Percentiles rank a stretch among this genome's conserved stretches.
These are phyloP conservation scores for Miscanthus lutarioriparius DNA, from an alignment of 176 grass and related monocot species.

Conservation along the genomic window DNA sequence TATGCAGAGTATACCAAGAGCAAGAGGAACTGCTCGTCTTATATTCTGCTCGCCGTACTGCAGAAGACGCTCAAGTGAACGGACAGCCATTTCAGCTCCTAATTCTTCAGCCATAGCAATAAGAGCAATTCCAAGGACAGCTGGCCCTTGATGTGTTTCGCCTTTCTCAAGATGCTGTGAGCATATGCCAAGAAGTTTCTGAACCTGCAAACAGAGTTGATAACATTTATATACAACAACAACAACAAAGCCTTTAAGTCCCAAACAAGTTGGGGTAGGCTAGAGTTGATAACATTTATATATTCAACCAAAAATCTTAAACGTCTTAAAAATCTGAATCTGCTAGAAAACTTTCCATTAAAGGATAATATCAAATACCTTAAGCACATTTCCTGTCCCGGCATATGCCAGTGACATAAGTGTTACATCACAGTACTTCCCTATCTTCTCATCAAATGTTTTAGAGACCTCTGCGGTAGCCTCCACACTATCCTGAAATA, in stretches of 20 bases:
- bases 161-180: conserved; percentile 95
- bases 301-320: conserved; percentile 17
- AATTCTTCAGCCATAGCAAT: conserved; percentile 98
- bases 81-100: conserved; percentile 84
- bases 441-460: conserved; percentile 98
- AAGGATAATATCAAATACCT: conserved; percentile 44
- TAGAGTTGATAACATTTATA: background rate
- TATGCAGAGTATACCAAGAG: conserved; percentile 92
- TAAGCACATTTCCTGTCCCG: conserved; percentile 97
- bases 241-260: too few relatives aligned
- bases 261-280: too few relatives aligned
- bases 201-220: conserved; percentile 56
- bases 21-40: conserved; percentile 90
- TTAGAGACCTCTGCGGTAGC: conserved; percentile 93
- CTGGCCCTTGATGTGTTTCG: conserved; percentile 93
- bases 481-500: conserved; percentile 79
- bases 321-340: background rate
- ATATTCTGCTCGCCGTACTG: conserved; percentile 99
- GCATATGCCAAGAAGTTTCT: conserved; percentile 87
- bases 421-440: conserved; percentile 96
- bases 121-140: conserved; percentile 98
- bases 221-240: background rate
- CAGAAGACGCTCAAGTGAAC: conserved; percentile 83
- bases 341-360: background rate
- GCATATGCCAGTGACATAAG: conserved; percentile 97